Evolutionary conservation across 1,284 basidiomycete species (phyloP).

Genomic region (Trametes sp.): DNA sequence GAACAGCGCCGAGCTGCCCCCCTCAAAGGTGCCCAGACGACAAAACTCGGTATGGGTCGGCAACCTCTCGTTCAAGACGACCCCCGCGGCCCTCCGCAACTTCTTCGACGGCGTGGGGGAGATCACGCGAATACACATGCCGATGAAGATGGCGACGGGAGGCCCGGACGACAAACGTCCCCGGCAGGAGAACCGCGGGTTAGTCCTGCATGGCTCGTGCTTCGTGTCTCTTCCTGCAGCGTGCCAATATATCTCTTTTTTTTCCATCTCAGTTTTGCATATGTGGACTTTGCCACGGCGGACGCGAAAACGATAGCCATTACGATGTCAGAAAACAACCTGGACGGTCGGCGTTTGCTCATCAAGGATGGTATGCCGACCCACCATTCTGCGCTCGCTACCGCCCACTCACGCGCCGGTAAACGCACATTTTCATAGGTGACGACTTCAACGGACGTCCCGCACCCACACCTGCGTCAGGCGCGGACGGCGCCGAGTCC

Average conservation of each 20-base stretch:
- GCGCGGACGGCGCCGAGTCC: conserved; percentile 36
- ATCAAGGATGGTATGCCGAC: conserved; percentile 89
- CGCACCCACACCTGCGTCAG: conserved; percentile 43
- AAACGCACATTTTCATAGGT: conserved; percentile 55
- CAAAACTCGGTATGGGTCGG: conserved; percentile 95
- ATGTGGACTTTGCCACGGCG: conserved; percentile 89
- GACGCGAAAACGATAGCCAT: conserved; percentile 83
- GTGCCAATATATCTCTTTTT: conserved; percentile 23
- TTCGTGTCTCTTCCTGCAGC: background rate
- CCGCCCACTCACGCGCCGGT: background rate
- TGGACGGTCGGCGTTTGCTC: conserved; percentile 88
- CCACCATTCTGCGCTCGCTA: background rate
- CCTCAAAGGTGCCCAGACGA: conserved; percentile 51
- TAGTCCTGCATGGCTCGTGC: conserved; percentile 38
- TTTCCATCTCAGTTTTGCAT: conserved; percentile 80
- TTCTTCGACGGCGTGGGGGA: conserved; percentile 81
- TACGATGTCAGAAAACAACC: conserved; percentile 79
- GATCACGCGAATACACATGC: conserved; percentile 79
- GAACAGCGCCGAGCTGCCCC: conserved; percentile 39
- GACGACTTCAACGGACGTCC: conserved; percentile 78
- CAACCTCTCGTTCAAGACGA: conserved; percentile 93
- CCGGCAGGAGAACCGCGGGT: conserved; percentile 75
- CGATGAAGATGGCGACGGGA: conserved; percentile 56
- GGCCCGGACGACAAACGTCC: conserved; percentile 43
- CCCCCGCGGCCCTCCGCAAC: conserved; percentile 67